A percentile compares a stretch with the other conserved stretches of the same genome.
Conservation (phyloP, 2,329 filamentous ascomycete genomes). For the Bisporella sp. region DNA sequence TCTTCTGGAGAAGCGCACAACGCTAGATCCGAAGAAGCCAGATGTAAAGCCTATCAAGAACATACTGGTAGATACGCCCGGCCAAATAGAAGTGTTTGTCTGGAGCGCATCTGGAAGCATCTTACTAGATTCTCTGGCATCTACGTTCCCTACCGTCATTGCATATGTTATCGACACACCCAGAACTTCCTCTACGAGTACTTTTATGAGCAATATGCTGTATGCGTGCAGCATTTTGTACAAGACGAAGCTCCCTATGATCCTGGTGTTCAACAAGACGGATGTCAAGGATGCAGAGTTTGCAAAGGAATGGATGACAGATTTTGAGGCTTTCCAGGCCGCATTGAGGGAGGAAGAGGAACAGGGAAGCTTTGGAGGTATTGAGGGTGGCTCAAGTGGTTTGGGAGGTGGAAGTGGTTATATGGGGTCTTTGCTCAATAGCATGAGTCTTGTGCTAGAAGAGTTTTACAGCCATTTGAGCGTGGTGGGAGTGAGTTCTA, state of each 20-base stretch:
- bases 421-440: slow-evolving; percentile 92
- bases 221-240: slow-evolving; percentile 98
- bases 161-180: slow-evolving; percentile 98
- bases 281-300: slow-evolving; percentile 88
- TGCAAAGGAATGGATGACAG: slow-evolving; percentile 98
- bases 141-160: slow-evolving; percentile 91
- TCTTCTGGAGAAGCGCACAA: slow-evolving; percentile 81
- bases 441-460: slow-evolving; percentile 95
- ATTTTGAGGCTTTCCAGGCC: slow-evolving; percentile 91
- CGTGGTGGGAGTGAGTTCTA: slow-evolving; percentile 87
- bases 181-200: slow-evolving; percentile 83
- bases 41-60: slow-evolving; percentile 63
- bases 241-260: slow-evolving; percentile 98
- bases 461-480: slow-evolving; percentile 95
- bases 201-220: slow-evolving; percentile 99
- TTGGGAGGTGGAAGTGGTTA: slow-evolving; percentile 76
- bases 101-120: slow-evolving; percentile 97
- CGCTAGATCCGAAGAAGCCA: slow-evolving; percentile 53
- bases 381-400: slow-evolving; percentile 53
- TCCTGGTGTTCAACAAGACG: slow-evolving; percentile 98
- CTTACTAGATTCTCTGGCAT: slow-evolving; percentile 84
- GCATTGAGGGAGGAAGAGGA: slow-evolving; percentile 78
- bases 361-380: slow-evolving; percentile 65
- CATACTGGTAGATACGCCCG: slow-evolving; percentile 90
- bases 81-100: slow-evolving; percentile 97